phyloP scores from a whole-genome alignment of 1,284 basidiomycete genomes.

The Puccinia coronata region DNA sequence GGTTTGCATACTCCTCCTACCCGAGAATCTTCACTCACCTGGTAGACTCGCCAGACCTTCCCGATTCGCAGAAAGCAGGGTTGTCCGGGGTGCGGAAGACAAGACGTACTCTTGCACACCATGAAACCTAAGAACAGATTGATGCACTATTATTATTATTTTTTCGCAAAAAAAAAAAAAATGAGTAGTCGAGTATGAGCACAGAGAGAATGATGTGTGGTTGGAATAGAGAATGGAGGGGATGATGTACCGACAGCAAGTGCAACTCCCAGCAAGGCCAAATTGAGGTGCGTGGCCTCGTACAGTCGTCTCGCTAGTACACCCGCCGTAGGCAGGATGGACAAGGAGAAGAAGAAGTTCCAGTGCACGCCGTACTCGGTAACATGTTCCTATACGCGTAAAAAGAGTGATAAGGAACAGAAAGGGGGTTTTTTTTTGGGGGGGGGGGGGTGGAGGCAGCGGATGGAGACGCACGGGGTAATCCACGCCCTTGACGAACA shows the following conservation, averaged over 20 bases:
- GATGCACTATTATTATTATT: slow-evolving; percentile 65
- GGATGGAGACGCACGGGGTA: slow-evolving; percentile 72
- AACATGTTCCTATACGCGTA: slow-evolving; percentile 74
- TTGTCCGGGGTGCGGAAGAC: slow-evolving; percentile 64
- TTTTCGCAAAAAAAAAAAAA: not conserved
- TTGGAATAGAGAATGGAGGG: not conserved
- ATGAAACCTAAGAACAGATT: slow-evolving; percentile 66
- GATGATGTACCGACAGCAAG: slow-evolving; percentile 68
- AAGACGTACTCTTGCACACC: slow-evolving; percentile 70
- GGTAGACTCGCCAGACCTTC: slow-evolving; percentile 81
- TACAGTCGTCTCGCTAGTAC: slow-evolving; percentile 71
- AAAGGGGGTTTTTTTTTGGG: slow-evolving; percentile 25
- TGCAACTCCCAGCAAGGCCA: slow-evolving; percentile 68
- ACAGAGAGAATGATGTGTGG: not conserved
- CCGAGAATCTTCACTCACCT: slow-evolving; percentile 62
- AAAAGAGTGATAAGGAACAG: not conserved
- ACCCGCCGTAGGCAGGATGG: slow-evolving; percentile 74
- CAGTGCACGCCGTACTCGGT: slow-evolving; percentile 96
- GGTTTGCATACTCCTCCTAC: no score
- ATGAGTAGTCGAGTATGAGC: not conserved
- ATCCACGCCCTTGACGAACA: slow-evolving; percentile 87
- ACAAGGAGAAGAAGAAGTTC: slow-evolving; percentile 98
- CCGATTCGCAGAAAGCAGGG: slow-evolving; percentile 79
- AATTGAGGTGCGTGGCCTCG: slow-evolving; percentile 61
- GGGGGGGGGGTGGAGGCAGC: not conserved